Evolutionary conservation across 768 basidiomycete species (phyloP).

Genomic region (Sarcodon aspratus): DNA sequence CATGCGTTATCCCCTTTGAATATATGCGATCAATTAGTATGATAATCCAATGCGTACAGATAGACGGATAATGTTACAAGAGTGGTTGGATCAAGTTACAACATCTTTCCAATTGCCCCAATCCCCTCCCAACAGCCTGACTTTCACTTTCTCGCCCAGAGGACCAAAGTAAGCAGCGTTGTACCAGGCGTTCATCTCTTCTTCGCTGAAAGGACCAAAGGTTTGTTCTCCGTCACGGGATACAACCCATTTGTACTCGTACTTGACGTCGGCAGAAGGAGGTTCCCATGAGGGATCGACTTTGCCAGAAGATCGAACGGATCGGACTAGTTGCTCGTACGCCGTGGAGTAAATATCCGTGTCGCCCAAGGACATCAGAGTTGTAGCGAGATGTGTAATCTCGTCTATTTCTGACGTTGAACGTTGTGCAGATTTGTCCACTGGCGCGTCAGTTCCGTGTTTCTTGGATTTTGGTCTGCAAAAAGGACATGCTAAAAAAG

Average conservation of each 20-base stretch:
- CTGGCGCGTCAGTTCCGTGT: too few relatives aligned
- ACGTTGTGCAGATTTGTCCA: constrained; percentile 25
- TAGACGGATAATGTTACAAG: neutral
- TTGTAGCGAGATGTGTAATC: constrained; percentile 82
- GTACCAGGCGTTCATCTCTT: constrained; percentile 74
- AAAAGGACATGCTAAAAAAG: neutral
- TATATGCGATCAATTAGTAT: too few relatives aligned
- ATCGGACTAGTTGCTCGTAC: constrained; percentile 75
- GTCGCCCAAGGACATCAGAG: constrained; percentile 78
- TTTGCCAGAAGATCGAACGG: constrained; percentile 58
- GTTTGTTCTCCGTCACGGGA: constrained; percentile 32
- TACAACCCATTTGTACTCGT: constrained; percentile 74
- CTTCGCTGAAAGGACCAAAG: constrained; percentile 75
- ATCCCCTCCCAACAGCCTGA: constrained; percentile 54
- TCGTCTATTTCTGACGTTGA: constrained; percentile 46
- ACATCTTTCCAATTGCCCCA: constrained; percentile 70
- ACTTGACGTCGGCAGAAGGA: constrained; percentile 63
- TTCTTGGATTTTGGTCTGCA: neutral
- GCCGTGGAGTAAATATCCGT: constrained; percentile 78
- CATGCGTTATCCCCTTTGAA: too few relatives aligned
- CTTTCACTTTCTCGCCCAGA: constrained; percentile 65
- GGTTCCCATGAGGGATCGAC: constrained; percentile 66
- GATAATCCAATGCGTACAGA: too few relatives aligned
- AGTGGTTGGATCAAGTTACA: constrained; percentile 26
- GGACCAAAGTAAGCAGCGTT: constrained; percentile 74